A percentile compares a stretch with the other conserved stretches of the same genome.
These are phyloP conservation scores for Mangifera indica DNA, from an alignment of 345 rosid species.

Conservation along the genomic window DNA sequence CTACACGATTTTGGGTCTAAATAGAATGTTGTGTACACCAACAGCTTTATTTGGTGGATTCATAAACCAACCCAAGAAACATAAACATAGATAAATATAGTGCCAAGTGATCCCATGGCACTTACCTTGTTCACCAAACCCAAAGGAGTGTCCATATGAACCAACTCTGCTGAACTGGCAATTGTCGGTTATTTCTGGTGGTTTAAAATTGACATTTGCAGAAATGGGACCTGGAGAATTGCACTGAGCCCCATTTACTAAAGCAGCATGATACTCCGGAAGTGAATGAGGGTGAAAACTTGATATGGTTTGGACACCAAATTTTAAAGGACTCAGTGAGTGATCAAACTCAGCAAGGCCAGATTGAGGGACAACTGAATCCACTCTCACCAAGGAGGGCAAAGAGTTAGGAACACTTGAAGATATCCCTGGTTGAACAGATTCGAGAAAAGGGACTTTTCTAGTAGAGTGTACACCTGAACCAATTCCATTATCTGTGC, in stretches of 20 bases:
- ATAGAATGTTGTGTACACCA: background rate
- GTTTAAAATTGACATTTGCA: slow-evolving; percentile 32
- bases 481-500: slow-evolving; percentile 32
- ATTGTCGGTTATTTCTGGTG: slow-evolving; percentile 38
- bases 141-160: slow-evolving; percentile 42
- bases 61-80: background rate
- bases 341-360: slow-evolving; percentile 30
- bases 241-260: slow-evolving; percentile 26
- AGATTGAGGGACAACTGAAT: slow-evolving; percentile 33
- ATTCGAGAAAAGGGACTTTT: slow-evolving; percentile 29
- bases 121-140: slow-evolving; percentile 48
- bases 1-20: background rate
- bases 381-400: slow-evolving; percentile 42
- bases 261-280: slow-evolving; percentile 51
- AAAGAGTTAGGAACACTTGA: slow-evolving; percentile 46
- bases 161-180: slow-evolving; percentile 31
- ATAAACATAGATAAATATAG: slow-evolving; percentile 10
- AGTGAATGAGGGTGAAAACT: slow-evolving; percentile 47
- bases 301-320: slow-evolving; percentile 30
- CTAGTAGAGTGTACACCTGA: slow-evolving; percentile 31
- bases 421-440: slow-evolving; percentile 41
- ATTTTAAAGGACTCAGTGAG: slow-evolving; percentile 32
- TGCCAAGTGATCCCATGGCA: slow-evolving; percentile 17
- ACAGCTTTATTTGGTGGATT: slow-evolving; percentile 8
- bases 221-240: slow-evolving; percentile 27